Evolutionary conservation across 768 basidiomycete genomes (phyloP).

Genomic region (Phaeotremella skinneri): DNA sequence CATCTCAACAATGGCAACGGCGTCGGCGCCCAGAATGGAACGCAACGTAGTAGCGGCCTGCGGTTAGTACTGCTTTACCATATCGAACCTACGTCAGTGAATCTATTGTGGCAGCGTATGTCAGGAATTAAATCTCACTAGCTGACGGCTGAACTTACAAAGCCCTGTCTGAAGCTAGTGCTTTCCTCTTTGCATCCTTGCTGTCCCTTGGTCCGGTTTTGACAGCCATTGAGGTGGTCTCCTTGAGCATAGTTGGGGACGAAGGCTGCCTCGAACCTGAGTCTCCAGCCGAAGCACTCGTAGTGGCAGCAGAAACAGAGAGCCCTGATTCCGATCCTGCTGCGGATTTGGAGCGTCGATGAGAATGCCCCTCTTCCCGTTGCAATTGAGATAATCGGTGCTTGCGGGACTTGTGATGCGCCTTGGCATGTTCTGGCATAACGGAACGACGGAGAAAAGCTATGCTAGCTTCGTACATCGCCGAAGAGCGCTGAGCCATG

Average conservation of each 20-base stretch:
- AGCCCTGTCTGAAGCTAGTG: conserved; percentile 21
- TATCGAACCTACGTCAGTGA: not conserved
- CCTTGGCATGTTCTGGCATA: conserved; percentile 14
- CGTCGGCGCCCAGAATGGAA: conserved; percentile 34
- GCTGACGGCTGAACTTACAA: conserved; percentile 14
- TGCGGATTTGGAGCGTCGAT: not conserved
- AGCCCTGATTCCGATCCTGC: not conserved
- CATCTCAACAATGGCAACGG: conserved; percentile 36
- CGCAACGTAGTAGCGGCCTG: conserved; percentile 39
- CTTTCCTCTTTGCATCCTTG: conserved; percentile 23
- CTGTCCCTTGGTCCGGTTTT: conserved; percentile 36
- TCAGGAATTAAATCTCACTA: not conserved
- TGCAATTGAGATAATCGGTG: not conserved
- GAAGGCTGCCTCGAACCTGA: not conserved
- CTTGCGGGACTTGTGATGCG: not conserved
- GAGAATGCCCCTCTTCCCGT: not conserved
- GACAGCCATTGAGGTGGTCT: conserved; percentile 5
- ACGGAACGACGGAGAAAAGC: conserved; percentile 37
- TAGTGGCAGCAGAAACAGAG: not conserved
- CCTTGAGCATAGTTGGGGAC: not conserved
- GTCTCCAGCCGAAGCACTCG: not conserved
- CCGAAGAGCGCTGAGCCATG: conserved; percentile 27
- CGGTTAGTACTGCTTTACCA: not conserved
- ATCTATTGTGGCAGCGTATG: not conserved
- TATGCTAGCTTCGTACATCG: conserved; percentile 36